Evolutionary conservation across 495 filamentous ascomycete species (phyloP).

Genomic region (Stereocaulon alpinum): DNA sequence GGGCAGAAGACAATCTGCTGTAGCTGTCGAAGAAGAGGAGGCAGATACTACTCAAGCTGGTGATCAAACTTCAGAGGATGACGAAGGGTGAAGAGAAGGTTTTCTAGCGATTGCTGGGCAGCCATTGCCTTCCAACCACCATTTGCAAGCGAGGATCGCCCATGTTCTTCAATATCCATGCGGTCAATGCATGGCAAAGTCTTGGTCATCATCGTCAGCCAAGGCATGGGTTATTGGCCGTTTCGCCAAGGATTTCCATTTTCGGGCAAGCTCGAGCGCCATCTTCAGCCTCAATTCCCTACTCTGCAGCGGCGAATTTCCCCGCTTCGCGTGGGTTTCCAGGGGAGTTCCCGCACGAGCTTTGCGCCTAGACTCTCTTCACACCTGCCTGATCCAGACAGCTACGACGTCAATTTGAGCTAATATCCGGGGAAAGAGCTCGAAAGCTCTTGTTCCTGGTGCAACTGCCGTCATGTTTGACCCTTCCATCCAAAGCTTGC

Average conservation of each 20-base stretch:
- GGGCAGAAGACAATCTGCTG: slow-evolving; percentile 17
- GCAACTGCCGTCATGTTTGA: slow-evolving; percentile 13
- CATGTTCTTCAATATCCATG: not conserved
- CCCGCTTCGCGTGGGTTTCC: not conserved
- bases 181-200: not conserved
- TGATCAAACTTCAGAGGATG: slow-evolving; percentile 12
- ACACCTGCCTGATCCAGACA: slow-evolving; percentile 6
- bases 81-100: slow-evolving; percentile 6
- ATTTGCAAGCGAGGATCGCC: not conserved
- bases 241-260: slow-evolving; percentile 2
- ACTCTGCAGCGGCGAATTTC: slow-evolving; percentile 5
- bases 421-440: not conserved
- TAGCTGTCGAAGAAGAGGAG: slow-evolving; percentile 23
- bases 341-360: not conserved
- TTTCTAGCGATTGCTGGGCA: too few species aligned
- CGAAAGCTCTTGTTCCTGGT: not conserved
- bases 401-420: not conserved
- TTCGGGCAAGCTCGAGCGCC: not conserved
- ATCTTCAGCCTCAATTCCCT: slow-evolving; percentile 11
- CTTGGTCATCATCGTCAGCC: not conserved
- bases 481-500: not conserved
- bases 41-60: slow-evolving; percentile 16
- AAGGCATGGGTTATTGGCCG: not conserved
- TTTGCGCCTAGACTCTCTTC: not conserved
- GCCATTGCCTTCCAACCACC: too few species aligned